Base-by-base conservation (phyloP, 2,329 filamentous ascomycete genomes). In the Chrysoporthe cubensis region DNA sequence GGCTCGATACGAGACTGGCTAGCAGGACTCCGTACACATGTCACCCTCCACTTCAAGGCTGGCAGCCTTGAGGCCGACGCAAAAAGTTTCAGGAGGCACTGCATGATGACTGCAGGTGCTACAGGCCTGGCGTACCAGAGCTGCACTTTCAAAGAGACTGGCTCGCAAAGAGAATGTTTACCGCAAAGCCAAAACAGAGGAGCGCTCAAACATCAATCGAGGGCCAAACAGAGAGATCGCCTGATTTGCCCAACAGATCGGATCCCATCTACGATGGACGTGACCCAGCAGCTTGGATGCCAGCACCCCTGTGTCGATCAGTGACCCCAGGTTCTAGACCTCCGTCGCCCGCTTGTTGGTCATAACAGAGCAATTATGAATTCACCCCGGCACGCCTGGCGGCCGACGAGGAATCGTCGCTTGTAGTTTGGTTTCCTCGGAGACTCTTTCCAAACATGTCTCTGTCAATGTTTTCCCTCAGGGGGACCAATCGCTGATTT, bases 271-370 rank as follows among this genome's bases (percentile, higher is more conserved):
- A 52, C 21, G 40, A n/a, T 37, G 57, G 32, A 54, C 32, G 43
- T 40, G 21, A 42, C 54, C 66, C 66, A 66, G 64, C 67, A 62
- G 58, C 58, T 59, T 64, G 64, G 67, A 48, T 60, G 34, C 37
- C 52, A 69, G 40, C 32, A 69, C 46, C 67, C 67, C 64, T 69
- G 67, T 66, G 67, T 18, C 64, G 67, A 69, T 69, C 67, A 59
- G 18, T 26, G 43, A 32, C 54, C 59, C 59, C 43, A 46, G 56
- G 46, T 50, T 63, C 64, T 40, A 60, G 59, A 66, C 64, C 44
- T n/a, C 18, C 14, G 54, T 37, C 4, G 43, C 34, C 34, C 56
- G 14, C 40, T 40, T 32, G 34, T 11, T 42, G 11, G 21, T 43
- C 26, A 43, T 65, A 50, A 40, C 42, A 48, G 46, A 48, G 63